A percentile compares a stretch with the other conserved stretches of the same genome.
Evolutionary conservation across 202 grass and related monocot species (phyloP).

Genomic region (Hordeum pubiflorum): DNA sequence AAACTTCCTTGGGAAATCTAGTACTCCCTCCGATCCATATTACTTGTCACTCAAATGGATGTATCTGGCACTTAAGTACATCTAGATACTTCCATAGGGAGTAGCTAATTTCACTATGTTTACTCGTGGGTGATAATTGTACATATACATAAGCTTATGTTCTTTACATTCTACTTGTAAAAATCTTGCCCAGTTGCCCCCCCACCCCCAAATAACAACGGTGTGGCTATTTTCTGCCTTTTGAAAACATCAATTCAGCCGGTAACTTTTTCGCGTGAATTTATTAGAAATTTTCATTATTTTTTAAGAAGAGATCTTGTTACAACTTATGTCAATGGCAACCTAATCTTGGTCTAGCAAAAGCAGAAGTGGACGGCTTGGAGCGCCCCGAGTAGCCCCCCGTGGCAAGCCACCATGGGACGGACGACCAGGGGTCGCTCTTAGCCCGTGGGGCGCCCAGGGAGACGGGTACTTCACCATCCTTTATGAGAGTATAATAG

Average conservation of each 20-base stretch:
- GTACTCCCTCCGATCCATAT: neutral
- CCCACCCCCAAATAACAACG: neutral
- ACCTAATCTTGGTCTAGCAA: too few relatives aligned
- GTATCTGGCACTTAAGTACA: too few relatives aligned
- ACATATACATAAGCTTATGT: neutral
- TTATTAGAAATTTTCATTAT: neutral
- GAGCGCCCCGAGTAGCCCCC: too few relatives aligned
- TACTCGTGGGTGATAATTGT: neutral
- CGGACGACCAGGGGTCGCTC: too few relatives aligned
- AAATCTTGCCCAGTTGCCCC: neutral
- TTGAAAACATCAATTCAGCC: neutral
- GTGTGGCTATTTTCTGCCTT: neutral
- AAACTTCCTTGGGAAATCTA: neutral
- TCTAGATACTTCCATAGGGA: too few relatives aligned
- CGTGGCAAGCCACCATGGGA: too few relatives aligned
- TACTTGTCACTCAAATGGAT: too few relatives aligned
- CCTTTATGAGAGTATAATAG: too few relatives aligned
- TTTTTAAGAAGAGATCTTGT: neutral
- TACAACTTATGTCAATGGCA: too few relatives aligned
- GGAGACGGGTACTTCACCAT: too few relatives aligned
- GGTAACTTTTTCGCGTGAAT: neutral
- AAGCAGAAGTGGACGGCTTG: too few relatives aligned
- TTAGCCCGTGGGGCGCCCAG: too few relatives aligned
- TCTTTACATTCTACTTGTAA: neutral
- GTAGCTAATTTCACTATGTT: neutral